phyloP scores from a whole-genome alignment of 2,329 filamentous ascomycete genomes.

The Trichoderma sp. region DNA sequence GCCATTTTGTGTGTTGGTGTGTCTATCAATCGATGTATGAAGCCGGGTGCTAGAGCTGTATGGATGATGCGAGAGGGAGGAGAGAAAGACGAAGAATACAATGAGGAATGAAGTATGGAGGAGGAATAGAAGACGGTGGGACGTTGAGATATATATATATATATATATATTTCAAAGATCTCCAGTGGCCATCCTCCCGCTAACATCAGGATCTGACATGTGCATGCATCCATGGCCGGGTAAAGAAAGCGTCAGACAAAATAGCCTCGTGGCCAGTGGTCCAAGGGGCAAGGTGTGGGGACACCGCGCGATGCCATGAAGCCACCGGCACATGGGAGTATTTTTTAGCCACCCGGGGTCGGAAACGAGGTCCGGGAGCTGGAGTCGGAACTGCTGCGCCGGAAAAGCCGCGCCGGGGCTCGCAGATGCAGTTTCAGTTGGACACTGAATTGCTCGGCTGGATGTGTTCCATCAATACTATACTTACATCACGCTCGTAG shows the following conservation, averaged over 20 bases:
- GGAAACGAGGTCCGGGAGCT: slow-evolving; percentile 17
- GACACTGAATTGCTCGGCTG: no score
- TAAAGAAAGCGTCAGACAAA: not conserved
- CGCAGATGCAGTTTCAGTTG: no score
- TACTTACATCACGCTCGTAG: not conserved
- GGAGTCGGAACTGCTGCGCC: slow-evolving; percentile 1
- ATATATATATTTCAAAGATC: not conserved
- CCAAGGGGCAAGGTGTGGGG: not conserved
- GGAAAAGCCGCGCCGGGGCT: slow-evolving; percentile 2
- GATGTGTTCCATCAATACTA: no score
- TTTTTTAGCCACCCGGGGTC: not conserved
- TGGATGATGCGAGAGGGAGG: not conserved
- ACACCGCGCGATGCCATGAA: not conserved
- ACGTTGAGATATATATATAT: not conserved
- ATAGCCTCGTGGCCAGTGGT: not conserved
- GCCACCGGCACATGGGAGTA: not conserved
- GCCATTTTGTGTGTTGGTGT: not conserved
- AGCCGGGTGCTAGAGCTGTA: not conserved
- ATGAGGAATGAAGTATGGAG: not conserved
- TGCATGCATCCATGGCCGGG: not conserved
- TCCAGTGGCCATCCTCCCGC: not conserved
- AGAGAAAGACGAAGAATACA: not conserved
- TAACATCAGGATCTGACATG: not conserved
- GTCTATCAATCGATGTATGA: not conserved
- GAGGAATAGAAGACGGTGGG: not conserved